phyloP scores from a whole-genome alignment of 192 early-diverging fungal species.

The Coemansia furcata region DNA sequence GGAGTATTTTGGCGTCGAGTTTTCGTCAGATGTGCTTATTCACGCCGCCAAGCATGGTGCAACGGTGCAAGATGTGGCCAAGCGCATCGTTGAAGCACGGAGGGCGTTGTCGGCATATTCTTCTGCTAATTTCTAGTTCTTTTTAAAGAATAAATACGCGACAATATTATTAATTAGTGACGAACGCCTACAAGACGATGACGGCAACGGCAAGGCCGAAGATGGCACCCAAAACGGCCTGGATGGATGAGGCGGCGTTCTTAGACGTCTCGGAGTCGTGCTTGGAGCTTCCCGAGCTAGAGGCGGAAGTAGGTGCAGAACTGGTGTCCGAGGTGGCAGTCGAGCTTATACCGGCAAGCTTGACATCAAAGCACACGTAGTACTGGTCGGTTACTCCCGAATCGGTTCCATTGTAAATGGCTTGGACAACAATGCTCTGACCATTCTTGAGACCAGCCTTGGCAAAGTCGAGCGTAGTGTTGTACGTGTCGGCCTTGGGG shows the following conservation, averaged over 20 bases:
- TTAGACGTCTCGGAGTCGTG: slow-evolving; percentile 3
- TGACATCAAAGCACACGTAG: slow-evolving; percentile 50
- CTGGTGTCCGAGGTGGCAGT: neutral
- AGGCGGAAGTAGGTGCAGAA: neutral
- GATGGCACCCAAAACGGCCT: slow-evolving; percentile 24
- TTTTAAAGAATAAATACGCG: neutral
- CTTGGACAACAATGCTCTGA: slow-evolving; percentile 47
- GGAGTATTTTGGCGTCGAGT: slow-evolving; percentile 83
- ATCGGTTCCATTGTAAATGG: slow-evolving; percentile 48
- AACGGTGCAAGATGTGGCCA: slow-evolving; percentile 50
- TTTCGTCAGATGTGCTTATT: slow-evolving; percentile 57
- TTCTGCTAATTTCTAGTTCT: slow-evolving; percentile 17
- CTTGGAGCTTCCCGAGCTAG: neutral
- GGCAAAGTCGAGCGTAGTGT: slow-evolving; percentile 32
- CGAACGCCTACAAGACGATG: slow-evolving; percentile 14
- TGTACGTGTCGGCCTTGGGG: slow-evolving; percentile 29
- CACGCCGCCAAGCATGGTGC: slow-evolving; percentile 52
- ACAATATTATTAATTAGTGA: neutral
- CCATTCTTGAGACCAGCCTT: slow-evolving; percentile 38
- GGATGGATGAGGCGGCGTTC: slow-evolving; percentile 10
- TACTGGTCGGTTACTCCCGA: slow-evolving; percentile 26
- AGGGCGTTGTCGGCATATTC: slow-evolving; percentile 58
- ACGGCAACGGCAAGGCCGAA: slow-evolving; percentile 26
- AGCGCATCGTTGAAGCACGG: slow-evolving; percentile 57
- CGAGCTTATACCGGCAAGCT: slow-evolving; percentile 18